phyloP scores from a whole-genome alignment of 345 rosid species.

The Acer yangbiense region DNA sequence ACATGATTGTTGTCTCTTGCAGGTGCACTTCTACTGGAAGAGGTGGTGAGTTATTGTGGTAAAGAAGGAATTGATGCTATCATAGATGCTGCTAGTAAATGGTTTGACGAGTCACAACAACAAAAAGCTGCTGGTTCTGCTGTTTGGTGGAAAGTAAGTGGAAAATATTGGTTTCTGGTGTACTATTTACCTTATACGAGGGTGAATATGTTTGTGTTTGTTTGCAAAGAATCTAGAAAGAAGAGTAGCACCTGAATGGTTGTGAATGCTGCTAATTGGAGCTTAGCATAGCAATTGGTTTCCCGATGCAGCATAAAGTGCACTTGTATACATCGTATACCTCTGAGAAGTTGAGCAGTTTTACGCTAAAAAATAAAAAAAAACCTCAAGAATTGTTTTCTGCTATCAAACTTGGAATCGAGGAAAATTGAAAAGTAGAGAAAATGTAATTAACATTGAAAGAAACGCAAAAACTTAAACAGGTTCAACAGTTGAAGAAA shows the following conservation, averaged over 20 bases:
- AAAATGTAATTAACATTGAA: not conserved
- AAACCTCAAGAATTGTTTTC: not conserved
- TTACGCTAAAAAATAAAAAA: too few relatives aligned
- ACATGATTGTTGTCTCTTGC: conserved; percentile 28
- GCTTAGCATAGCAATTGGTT: not conserved
- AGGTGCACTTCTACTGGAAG: conserved; percentile 89
- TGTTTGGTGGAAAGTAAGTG: conserved; percentile 88
- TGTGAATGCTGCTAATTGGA: conserved; percentile 1
- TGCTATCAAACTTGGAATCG: not conserved
- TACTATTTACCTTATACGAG: conserved; percentile 8
- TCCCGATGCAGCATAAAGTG: not conserved
- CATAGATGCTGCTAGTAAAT: conserved; percentile 61
- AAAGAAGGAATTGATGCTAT: conserved; percentile 72
- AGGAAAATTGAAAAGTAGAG: not conserved
- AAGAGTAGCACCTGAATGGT: not conserved
- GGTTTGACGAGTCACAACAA: conserved; percentile 68
- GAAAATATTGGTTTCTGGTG: conserved; percentile 10
- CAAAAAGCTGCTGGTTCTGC: conserved; percentile 74
- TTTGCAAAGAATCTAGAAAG: not conserved
- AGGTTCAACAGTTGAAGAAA: not conserved
- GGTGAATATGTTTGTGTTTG: not conserved
- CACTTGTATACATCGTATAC: not conserved
- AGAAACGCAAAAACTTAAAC: not conserved
- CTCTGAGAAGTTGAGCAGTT: not conserved
- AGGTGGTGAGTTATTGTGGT: conserved; percentile 74